These are phyloP conservation scores for Cladorrhinum samala DNA, from an alignment of 495 filamentous ascomycete species.

Conservation along the genomic window DNA sequence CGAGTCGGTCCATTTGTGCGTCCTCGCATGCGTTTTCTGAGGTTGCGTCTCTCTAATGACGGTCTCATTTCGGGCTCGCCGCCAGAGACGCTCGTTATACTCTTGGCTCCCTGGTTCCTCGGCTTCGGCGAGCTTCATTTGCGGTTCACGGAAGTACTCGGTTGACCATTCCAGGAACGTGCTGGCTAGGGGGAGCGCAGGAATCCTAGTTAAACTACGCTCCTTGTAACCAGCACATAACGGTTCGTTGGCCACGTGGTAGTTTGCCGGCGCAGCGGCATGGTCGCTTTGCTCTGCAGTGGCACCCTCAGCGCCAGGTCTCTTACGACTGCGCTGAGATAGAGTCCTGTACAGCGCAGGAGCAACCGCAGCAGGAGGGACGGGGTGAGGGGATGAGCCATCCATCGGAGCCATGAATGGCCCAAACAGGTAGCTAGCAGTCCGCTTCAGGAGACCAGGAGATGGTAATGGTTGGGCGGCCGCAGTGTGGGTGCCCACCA, in stretches of 20 bases:
- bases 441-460: conserved; percentile 44
- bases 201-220: conserved; percentile 47
- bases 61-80: conserved; percentile 83
- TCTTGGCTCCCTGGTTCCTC: conserved; percentile 96
- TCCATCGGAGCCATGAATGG: conserved; percentile 50
- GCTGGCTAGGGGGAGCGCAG: conserved; percentile 67
- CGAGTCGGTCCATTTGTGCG: conserved; percentile 74
- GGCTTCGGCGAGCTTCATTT: conserved; percentile 93
- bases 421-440: conserved; percentile 49
- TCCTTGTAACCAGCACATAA: conserved; percentile 65
- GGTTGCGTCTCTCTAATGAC: conserved; percentile 89
- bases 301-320: conserved; percentile 54
- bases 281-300: conserved; percentile 78
- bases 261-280: conserved; percentile 57
- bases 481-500: conserved; percentile 34
- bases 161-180: conserved; percentile 92
- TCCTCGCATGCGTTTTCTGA: conserved; percentile 79
- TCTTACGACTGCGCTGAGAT: conserved; percentile 40
- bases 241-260: conserved; percentile 70
- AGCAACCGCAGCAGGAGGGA: conserved; percentile 28
- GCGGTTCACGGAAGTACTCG: conserved; percentile 97
- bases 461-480: conserved; percentile 36
- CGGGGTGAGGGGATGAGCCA: conserved; percentile 21
- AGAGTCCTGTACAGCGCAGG: conserved; percentile 37
- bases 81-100: conserved; percentile 93